Base-by-base conservation (phyloP, 805 yeast species). In the Blastobotrys chiropterorum region DNA sequence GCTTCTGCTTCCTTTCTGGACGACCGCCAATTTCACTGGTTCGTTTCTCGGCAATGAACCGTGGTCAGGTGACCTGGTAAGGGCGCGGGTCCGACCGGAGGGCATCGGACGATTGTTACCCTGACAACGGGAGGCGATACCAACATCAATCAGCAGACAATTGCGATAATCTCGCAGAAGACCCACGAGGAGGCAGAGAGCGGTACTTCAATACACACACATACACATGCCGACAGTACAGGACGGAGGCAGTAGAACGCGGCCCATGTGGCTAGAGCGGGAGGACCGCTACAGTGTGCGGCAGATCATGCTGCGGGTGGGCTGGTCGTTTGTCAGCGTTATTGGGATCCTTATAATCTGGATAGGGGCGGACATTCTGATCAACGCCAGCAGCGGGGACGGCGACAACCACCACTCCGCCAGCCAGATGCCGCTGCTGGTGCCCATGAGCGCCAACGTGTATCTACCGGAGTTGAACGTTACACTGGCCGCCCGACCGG, bases 401-500 rank as follows among this genome's bases (percentile, higher is more conserved):
- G 34, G 8, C 34, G 34, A 26, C 34, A 11, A 26, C 5, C 34
- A 26, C 11, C 34, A 26, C 11, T 26, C 34, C 19, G 19, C 20
- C 3, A 40, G 20, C 26, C 59, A 54, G 44, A 51, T 58, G 5
- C 60, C 62, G 3, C 48, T 54, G 19, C 50, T 59, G 22, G 50
- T 56, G 30, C 63, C 63, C 42, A 47, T 53, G 54, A 48, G 57
- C 17, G 65, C 62, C 8, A 52, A 59, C 15, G 58, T 67, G 46
- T 55, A 61, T 17, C 53, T 63, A 19, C 66, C 67, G 6, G 63
- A 55, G 40, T 49, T 62, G 22, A 65, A 67, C 55, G 42, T 59
- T 34, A 59, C 65, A 30, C 56, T 66, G 31, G 59, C 62, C 3
- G 73, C 71, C 3, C 59, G 72, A 14, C 72, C 72, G 19, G 73